Percentiles rank a stretch among this genome's conserved stretches.
Evolutionary conservation across 495 filamentous ascomycete species (phyloP).

Genomic region (Xylaria palmicola): DNA sequence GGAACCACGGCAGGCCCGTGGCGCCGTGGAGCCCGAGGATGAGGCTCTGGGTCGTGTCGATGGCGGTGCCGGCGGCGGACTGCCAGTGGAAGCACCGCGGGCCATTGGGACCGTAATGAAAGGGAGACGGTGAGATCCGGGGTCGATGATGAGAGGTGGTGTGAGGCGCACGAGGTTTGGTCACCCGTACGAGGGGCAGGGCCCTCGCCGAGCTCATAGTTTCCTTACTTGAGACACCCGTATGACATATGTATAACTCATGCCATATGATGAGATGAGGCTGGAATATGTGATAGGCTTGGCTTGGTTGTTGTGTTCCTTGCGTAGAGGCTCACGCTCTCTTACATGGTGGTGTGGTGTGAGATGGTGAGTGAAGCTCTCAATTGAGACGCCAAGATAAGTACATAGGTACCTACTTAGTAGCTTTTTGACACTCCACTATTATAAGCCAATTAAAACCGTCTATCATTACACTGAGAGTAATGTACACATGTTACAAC

Average conservation of each 20-base stretch:
- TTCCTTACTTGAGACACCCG: background rate
- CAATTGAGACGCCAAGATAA: too few species aligned
- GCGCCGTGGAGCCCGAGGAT: conserved; percentile 61
- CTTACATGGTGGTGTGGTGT: too few species aligned
- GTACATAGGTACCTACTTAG: too few species aligned
- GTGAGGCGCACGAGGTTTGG: background rate
- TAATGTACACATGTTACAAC: too few species aligned
- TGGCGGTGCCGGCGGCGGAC: conserved; percentile 16
- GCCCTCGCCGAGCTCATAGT: conserved; percentile 1
- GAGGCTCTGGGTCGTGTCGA: conserved; percentile 53
- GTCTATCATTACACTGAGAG: too few species aligned
- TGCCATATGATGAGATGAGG: background rate
- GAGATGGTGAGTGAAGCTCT: too few species aligned
- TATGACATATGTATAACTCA: background rate
- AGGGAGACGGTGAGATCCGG: background rate
- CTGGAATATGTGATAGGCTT: too few species aligned
- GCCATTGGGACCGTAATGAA: background rate
- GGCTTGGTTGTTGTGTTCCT: too few species aligned
- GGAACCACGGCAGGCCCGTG: conserved; percentile 66
- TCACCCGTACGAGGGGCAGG: background rate
- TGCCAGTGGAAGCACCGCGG: conserved; percentile 13
- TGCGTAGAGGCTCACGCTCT: too few species aligned
- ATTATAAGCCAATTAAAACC: too few species aligned
- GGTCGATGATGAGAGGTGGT: background rate
- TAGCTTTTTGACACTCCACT: too few species aligned